phyloP scores from a whole-genome alignment of 2,329 filamentous ascomycete species.

The Magnaporthales sp. region DNA sequence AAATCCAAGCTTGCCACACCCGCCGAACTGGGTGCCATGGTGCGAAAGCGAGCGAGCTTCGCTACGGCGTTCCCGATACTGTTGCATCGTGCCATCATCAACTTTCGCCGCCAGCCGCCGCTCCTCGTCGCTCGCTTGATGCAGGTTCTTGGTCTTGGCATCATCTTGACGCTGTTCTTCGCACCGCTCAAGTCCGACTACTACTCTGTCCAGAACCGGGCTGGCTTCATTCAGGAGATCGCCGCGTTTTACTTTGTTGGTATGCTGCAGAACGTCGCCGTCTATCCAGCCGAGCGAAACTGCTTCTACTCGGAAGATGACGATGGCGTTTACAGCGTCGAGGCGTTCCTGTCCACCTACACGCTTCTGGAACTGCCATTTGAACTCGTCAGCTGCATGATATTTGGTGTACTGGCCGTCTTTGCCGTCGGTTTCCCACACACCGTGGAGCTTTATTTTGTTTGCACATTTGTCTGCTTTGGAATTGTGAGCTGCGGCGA shows the following conservation, averaged over 20 bases:
- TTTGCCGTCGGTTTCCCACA: conserved; percentile 58
- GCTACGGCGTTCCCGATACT: conserved; percentile 57
- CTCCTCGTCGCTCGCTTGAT: conserved; percentile 56
- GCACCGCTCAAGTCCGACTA: conserved; percentile 62
- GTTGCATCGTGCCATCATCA: conserved; percentile 58
- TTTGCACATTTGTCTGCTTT: conserved; percentile 60
- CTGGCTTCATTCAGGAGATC: conserved; percentile 67
- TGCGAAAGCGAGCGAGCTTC: conserved; percentile 55
- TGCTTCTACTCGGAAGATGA: conserved; percentile 72
- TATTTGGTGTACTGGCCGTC: conserved; percentile 57
- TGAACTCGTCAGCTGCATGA: conserved; percentile 54
- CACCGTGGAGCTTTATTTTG: conserved; percentile 57
- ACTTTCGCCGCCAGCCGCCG: conserved; percentile 57
- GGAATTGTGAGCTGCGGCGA: conserved; percentile 68
- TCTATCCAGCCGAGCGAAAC: conserved; percentile 64
- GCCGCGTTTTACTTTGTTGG: conserved; percentile 66
- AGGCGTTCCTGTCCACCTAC: conserved; percentile 64
- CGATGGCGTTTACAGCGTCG: conserved; percentile 62
- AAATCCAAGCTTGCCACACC: conserved; percentile 50
- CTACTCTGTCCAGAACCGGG: conserved; percentile 60
- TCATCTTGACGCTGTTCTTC: conserved; percentile 61
- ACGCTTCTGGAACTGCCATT: conserved; percentile 64
- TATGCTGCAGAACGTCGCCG: conserved; percentile 71
- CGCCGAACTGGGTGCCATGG: conserved; percentile 62
- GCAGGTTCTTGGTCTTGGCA: conserved; percentile 55